These are phyloP conservation scores for Gliomastix tumulicola DNA, from an alignment of 2,329 filamentous ascomycete genomes.

Conservation along the genomic window DNA sequence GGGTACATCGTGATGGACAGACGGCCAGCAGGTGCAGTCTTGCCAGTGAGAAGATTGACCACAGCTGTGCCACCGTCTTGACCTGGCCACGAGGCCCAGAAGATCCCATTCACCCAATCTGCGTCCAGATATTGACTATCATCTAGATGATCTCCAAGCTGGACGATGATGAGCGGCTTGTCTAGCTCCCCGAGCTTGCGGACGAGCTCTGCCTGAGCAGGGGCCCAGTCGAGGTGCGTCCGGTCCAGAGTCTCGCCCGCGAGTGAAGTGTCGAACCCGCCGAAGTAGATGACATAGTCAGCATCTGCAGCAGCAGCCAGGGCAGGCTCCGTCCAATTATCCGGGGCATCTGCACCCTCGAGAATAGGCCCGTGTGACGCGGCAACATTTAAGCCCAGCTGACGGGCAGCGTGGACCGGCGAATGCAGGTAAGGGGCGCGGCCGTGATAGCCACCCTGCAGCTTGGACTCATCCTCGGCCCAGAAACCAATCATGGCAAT, in stretches of 20 bases:
- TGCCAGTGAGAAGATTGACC: slow-evolving; percentile 45
- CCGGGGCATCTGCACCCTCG: slow-evolving; percentile 12
- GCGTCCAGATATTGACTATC: too few relatives aligned
- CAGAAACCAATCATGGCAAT: slow-evolving; percentile 26
- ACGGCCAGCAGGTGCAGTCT: slow-evolving; percentile 41
- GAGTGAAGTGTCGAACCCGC: slow-evolving; percentile 44
- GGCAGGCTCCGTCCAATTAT: slow-evolving; percentile 23
- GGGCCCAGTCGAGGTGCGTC: slow-evolving; percentile 41
- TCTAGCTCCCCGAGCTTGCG: slow-evolving; percentile 21
- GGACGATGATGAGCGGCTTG: slow-evolving; percentile 44
- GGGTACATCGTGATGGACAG: slow-evolving; percentile 51
- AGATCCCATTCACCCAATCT: slow-evolving; percentile 41
- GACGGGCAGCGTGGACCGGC: slow-evolving; percentile 30
- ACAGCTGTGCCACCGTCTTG: slow-evolving; percentile 51
- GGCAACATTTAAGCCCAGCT: slow-evolving; percentile 12
- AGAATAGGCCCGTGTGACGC: slow-evolving; percentile 26
- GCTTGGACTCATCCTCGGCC: slow-evolving; percentile 10
- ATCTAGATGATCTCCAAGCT: slow-evolving; percentile 48
- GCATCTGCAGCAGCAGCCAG: slow-evolving; percentile 30
- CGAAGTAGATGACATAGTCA: slow-evolving; percentile 46
- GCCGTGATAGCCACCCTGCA: slow-evolving; percentile 17
- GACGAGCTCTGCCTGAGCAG: slow-evolving; percentile 43
- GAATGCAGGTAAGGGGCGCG: slow-evolving; percentile 46
- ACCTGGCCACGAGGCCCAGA: slow-evolving; percentile 55
- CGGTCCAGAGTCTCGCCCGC: slow-evolving; percentile 48